Evolutionary conservation across 805 yeast species (phyloP).

Genomic region (Vanderwaltozyma tropicalis): DNA sequence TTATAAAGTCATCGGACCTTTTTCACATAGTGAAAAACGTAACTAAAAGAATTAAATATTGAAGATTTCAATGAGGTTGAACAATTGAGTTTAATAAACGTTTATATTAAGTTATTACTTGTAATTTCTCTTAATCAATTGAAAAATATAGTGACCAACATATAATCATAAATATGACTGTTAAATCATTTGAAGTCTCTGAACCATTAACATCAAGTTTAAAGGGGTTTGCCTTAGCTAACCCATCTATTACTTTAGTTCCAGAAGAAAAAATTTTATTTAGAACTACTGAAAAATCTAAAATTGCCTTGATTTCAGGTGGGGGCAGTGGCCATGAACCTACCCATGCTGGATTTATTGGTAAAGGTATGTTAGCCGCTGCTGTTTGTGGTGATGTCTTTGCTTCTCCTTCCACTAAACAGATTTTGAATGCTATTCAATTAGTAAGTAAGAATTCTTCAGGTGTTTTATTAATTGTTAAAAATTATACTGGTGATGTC

Average conservation of each 20-base stretch:
- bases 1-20: too few species aligned
- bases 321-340: slow-evolving; percentile 98
- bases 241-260: slow-evolving; percentile 30
- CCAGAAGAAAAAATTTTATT: slow-evolving; percentile 31
- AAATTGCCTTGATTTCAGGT: slow-evolving; percentile 71
- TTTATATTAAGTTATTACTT: too few species aligned
- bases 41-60: too few species aligned
- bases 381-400: slow-evolving; percentile 89
- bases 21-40: too few species aligned
- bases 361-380: slow-evolving; percentile 68
- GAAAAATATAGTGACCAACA: not conserved
- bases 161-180: slow-evolving; percentile 1
- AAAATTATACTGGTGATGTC: slow-evolving; percentile 92
- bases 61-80: not conserved
- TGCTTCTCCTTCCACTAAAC: slow-evolving; percentile 92
- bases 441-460: slow-evolving; percentile 25
- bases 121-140: too few species aligned
- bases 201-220: slow-evolving; percentile 31
- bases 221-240: slow-evolving; percentile 31
- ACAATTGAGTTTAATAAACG: not conserved
- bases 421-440: slow-evolving; percentile 57
- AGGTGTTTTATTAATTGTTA: slow-evolving; percentile 73
- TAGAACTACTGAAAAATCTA: slow-evolving; percentile 31
- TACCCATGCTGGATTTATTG: slow-evolving; percentile 84
- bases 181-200: slow-evolving; percentile 32